Base-by-base conservation (phyloP, 495 filamentous ascomycete genomes). In the Glutinoglossum americanum region DNA sequence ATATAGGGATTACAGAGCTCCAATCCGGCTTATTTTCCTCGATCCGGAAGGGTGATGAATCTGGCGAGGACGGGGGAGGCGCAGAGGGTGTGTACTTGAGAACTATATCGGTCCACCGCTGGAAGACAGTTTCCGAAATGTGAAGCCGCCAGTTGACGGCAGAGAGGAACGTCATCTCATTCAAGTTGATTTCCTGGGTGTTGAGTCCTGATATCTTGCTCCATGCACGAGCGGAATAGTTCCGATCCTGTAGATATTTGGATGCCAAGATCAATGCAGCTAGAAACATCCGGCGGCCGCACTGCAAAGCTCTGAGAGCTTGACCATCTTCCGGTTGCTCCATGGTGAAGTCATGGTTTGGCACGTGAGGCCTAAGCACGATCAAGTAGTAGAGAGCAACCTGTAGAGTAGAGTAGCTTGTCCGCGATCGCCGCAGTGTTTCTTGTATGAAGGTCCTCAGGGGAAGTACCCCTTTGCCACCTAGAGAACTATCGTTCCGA, bases 191-290 rank as follows among this genome's bases (percentile, higher is more conserved):
- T 70, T 98, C 92, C 33, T 76, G 70, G 0, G 86, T 87, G 62
- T 86, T 85, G 39, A 97, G 74, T 39, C 90, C 89, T 23, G 90
- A 96, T 55, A 98, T 97, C 73, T 93, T 96, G 68, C 92, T 96
- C 92, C 92, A 98, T 23, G 92, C 92, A 37, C 88, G 79, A 44
- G 92, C 89, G 8, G 93, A 97, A 69, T 89, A 98, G 69, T 97
- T 98, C 48, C 92, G 84, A 68, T 98, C 92, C 68, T 98, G 92
- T 44, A 97, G 75, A 68, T 95, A 98, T 71, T 98, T 98, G 25
- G 92, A 96, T 2, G 88, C 87, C 51, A 96, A 74, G 63, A 96
- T 94, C 61, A 96, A 74, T 13, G 87, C 86, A 17, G 93, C 85
- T 57, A 98, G 75, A 66, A 98, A 97, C 89, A 98, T 98, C 47